These are phyloP conservation scores for Xylaria sp. DNA, from an alignment of 2,329 filamentous ascomycete genomes.

Conservation along the genomic window DNA sequence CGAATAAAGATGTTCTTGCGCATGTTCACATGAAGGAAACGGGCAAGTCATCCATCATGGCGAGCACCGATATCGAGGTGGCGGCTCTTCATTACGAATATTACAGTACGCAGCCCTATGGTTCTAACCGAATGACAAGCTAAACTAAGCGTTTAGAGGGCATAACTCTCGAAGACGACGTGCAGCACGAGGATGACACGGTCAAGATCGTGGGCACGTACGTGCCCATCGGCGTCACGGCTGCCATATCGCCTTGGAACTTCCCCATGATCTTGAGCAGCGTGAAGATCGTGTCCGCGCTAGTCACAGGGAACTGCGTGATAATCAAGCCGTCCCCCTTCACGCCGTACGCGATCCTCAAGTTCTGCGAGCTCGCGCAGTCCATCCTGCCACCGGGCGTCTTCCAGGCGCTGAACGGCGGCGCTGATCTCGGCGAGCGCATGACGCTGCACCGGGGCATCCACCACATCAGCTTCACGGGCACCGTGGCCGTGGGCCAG, in stretches of 20 bases:
- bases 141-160: slow-evolving; percentile 41
- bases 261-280: slow-evolving; percentile 60
- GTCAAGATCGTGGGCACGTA: slow-evolving; percentile 55
- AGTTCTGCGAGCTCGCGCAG: slow-evolving; percentile 61
- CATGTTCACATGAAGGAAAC: slow-evolving; percentile 60
- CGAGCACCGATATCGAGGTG: slow-evolving; percentile 53
- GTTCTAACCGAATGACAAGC: neutral
- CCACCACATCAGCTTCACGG: slow-evolving; percentile 68
- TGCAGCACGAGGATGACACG: slow-evolving; percentile 59
- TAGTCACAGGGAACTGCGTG: slow-evolving; percentile 64
- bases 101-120: slow-evolving; percentile 46
- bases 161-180: slow-evolving; percentile 56
- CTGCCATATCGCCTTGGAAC: slow-evolving; percentile 71
- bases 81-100: slow-evolving; percentile 52
- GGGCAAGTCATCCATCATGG: slow-evolving; percentile 60
- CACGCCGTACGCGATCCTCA: slow-evolving; percentile 63
- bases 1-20: slow-evolving; percentile 55
- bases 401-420: slow-evolving; percentile 64
- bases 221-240: slow-evolving; percentile 60
- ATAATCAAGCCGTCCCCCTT: slow-evolving; percentile 69
- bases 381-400: slow-evolving; percentile 65
- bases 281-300: slow-evolving; percentile 61
- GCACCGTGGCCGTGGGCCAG: slow-evolving; percentile 62
- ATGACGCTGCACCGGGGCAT: slow-evolving; percentile 65
- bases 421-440: slow-evolving; percentile 62